Evolutionary conservation across 371 early-diverging fungal species (phyloP).

Genomic region (Apophysomyces trapeziformis): DNA sequence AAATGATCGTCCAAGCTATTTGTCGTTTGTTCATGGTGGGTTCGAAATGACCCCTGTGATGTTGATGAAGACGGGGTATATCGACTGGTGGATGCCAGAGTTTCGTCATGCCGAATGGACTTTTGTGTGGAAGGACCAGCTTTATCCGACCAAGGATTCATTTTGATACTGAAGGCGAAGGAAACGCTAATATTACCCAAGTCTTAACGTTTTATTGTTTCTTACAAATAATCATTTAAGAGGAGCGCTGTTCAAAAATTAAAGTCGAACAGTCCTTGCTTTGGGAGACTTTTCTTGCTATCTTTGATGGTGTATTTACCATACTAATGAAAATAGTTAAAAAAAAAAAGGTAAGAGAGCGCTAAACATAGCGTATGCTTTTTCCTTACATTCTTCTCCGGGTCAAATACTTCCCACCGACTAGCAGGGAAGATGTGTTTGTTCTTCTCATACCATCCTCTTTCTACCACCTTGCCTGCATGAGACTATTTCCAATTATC

Average conservation of each 20-base stretch:
- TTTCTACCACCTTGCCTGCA: conserved; percentile 94
- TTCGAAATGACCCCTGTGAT: neutral
- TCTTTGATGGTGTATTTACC: conserved; percentile 81
- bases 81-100: conserved; percentile 2
- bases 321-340: conserved; percentile 50
- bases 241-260: conserved; percentile 10
- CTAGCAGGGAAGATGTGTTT: conserved; percentile 97
- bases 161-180: neutral
- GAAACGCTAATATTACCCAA: no score
- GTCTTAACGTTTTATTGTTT: neutral
- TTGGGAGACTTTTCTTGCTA: conserved; percentile 21
- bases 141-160: conserved; percentile 9
- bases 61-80: neutral
- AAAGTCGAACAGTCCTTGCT: conserved; percentile 4
- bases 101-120: conserved; percentile 3
- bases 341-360: conserved; percentile 11
- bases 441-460: conserved; percentile 94
- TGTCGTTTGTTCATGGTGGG: neutral
- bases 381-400: conserved; percentile 70
- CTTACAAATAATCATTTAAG: neutral
- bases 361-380: neutral
- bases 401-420: conserved; percentile 95
- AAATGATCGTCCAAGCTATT: neutral
- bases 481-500: conserved; percentile 66
- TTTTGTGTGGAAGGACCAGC: conserved; percentile 9